These are phyloP conservation scores for Pleurotus tuber-regium DNA, from an alignment of 768 basidiomycete species.

Conservation along the genomic window DNA sequence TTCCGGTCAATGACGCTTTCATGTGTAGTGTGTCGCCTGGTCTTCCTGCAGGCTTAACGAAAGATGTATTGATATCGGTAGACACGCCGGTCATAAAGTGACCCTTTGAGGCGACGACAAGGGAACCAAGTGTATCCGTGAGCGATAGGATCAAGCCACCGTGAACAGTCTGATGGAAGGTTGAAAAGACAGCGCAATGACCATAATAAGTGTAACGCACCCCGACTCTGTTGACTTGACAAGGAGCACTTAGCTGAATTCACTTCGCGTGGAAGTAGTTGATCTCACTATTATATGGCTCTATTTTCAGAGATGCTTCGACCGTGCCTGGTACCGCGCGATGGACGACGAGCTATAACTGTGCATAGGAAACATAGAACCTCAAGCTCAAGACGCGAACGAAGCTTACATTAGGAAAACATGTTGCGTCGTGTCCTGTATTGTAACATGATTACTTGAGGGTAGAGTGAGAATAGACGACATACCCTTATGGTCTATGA, in stretches of 20 bases:
- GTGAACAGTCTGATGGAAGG: slow-evolving; percentile 50
- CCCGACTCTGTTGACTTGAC: slow-evolving; percentile 86
- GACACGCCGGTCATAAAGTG: slow-evolving; percentile 89
- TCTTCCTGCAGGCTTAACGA: slow-evolving; percentile 74
- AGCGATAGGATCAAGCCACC: slow-evolving; percentile 80
- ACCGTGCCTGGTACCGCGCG: slow-evolving; percentile 71
- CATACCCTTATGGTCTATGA: slow-evolving; percentile 69
- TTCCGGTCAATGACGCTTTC: slow-evolving; percentile 63
- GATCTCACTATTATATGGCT: slow-evolving; percentile 66
- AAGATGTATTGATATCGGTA: slow-evolving; percentile 75
- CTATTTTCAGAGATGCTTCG: slow-evolving; percentile 67
- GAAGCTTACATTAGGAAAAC: slow-evolving; percentile 71
- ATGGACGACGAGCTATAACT: slow-evolving; percentile 55
- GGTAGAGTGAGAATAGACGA: not conserved
- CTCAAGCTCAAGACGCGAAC: not conserved
- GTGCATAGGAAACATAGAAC: not conserved
- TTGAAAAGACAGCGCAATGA: not conserved
- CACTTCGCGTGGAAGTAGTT: not conserved
- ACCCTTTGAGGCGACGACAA: slow-evolving; percentile 79
- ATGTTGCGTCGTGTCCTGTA: slow-evolving; percentile 74
- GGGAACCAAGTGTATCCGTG: slow-evolving; percentile 82
- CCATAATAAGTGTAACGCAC: slow-evolving; percentile 40
- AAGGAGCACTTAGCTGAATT: slow-evolving; percentile 9
- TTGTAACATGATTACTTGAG: slow-evolving; percentile 11
- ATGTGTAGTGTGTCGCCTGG: slow-evolving; percentile 65